These are phyloP conservation scores for Auriscalpium vulgare DNA, from an alignment of 768 basidiomycete genomes.

Conservation along the genomic window DNA sequence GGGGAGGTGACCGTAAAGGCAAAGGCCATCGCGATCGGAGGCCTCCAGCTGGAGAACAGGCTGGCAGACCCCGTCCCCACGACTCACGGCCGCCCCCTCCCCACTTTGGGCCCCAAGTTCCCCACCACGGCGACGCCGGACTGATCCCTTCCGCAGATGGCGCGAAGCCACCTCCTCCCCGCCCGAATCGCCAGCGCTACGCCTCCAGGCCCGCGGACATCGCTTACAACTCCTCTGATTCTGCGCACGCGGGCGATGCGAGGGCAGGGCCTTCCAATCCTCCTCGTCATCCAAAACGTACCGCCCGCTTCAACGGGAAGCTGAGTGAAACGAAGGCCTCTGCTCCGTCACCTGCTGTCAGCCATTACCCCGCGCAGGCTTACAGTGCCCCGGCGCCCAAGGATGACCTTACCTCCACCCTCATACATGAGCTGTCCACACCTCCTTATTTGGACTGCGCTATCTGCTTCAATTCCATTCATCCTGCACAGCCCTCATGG, in stretches of 20 bases:
- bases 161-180: no score
- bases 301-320: conserved; percentile 6
- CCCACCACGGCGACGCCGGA: no score
- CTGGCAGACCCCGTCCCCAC: no score
- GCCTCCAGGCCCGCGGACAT: no score
- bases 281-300: not conserved
- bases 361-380: not conserved
- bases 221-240: not conserved
- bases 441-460: conserved; percentile 73
- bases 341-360: not conserved
- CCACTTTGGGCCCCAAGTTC: no score
- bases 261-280: not conserved
- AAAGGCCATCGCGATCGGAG: no score
- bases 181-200: no score
- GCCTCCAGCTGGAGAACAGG: no score
- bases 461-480: conserved; percentile 77
- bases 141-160: no score
- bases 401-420: conserved; percentile 62
- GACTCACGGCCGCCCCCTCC: no score
- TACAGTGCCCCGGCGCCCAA: conserved; percentile 7
- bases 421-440: conserved; percentile 56
- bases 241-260: not conserved
- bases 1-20: no score
- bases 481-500: conserved; percentile 78
- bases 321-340: not conserved